phyloP scores from a whole-genome alignment of 2,329 filamentous ascomycete genomes.

The Mollisia scopiformis region DNA sequence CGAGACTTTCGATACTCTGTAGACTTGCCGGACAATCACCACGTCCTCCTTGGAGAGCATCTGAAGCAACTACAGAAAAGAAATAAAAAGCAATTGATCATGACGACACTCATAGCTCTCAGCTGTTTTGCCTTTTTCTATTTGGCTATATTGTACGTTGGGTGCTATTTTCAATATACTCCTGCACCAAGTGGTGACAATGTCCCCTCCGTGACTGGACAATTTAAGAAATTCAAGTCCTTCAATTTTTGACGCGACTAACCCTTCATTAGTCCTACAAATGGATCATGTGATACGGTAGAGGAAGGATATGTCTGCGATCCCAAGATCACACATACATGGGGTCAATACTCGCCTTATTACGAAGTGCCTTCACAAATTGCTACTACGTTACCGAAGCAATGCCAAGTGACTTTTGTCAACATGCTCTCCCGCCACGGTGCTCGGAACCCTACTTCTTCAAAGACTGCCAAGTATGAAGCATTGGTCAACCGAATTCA shows the following conservation, averaged over 20 bases:
- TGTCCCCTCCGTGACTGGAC: not conserved
- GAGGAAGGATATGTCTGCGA: constrained; percentile 36
- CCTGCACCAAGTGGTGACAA: not conserved
- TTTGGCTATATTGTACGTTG: constrained; percentile 28
- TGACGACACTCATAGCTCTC: constrained; percentile 21
- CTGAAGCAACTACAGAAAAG: constrained; percentile 21
- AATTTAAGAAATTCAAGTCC: not conserved
- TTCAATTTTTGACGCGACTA: not conserved
- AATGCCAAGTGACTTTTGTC: constrained; percentile 79
- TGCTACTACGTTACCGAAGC: constrained; percentile 58
- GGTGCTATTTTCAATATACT: not conserved
- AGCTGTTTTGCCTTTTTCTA: constrained; percentile 27
- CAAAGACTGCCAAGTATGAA: constrained; percentile 68
- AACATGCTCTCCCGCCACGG: constrained; percentile 85
- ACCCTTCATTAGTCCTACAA: constrained; percentile 18
- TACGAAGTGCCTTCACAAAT: constrained; percentile 75
- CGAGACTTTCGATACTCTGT: constrained; percentile 8
- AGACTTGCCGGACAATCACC: constrained; percentile 8
- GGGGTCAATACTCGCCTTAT: constrained; percentile 89
- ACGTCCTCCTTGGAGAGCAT: constrained; percentile 21
- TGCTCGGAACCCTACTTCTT: constrained; percentile 75
- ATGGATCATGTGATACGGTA: constrained; percentile 33
- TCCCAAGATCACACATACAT: constrained; percentile 45
- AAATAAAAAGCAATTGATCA: constrained; percentile 20
- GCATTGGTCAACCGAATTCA: constrained; percentile 69